phyloP scores from a whole-genome alignment of 169 alveolate species.

The Plasmodium sp. region DNA sequence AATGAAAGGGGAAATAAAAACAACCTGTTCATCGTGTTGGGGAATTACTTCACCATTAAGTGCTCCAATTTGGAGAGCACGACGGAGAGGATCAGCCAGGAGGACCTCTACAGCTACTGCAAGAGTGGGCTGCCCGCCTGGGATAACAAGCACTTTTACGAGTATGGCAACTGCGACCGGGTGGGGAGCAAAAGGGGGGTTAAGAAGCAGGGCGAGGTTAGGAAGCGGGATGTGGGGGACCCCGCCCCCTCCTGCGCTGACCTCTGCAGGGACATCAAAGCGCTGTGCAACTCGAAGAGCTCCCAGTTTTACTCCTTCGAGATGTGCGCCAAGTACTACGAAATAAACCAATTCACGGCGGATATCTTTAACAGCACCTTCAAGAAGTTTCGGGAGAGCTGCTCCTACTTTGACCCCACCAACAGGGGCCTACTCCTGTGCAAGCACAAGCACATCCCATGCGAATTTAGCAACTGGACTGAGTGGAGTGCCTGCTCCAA shows the following conservation, averaged over 20 bases:
- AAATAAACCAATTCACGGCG: neutral
- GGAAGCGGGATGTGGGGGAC: neutral
- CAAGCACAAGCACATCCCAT: constrained; percentile 50
- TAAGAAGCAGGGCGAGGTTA: neutral
- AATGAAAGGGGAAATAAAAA: neutral
- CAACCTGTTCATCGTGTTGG: constrained; percentile 8
- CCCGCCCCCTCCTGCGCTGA: neutral
- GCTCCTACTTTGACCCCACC: constrained; percentile 17
- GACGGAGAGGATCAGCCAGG: neutral
- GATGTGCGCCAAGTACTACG: constrained; percentile 21
- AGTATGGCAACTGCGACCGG: constrained; percentile 5
- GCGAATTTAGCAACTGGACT: constrained; percentile 77
- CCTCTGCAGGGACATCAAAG: neutral
- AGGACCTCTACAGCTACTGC: constrained; percentile 16
- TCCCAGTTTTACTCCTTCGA: constrained; percentile 27
- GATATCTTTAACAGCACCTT: neutral
- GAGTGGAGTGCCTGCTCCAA: constrained; percentile 80
- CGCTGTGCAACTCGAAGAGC: neutral
- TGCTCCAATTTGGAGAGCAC: neutral
- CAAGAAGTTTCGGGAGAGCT: constrained; percentile 1
- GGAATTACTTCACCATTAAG: neutral
- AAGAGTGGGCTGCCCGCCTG: constrained; percentile 20
- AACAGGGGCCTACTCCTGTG: constrained; percentile 81
- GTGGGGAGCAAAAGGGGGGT: neutral
- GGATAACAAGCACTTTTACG: constrained; percentile 22